A percentile compares a stretch with the other conserved stretches of the same genome.
These are phyloP conservation scores for Rhizophagus clarus DNA, from an alignment of 192 early-diverging fungal species.

Conservation along the genomic window DNA sequence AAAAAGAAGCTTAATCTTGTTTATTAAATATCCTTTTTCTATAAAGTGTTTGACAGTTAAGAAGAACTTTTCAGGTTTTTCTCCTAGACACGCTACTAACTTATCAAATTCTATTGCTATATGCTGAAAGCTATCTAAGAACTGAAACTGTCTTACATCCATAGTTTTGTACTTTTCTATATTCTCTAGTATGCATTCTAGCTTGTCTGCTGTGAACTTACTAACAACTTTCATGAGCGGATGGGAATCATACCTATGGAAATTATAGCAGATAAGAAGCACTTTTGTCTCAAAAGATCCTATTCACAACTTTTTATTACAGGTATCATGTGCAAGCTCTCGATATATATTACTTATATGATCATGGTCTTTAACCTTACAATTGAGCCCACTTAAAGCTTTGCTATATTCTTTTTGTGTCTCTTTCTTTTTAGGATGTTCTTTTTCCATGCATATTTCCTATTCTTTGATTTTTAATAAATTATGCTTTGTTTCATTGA, in stretches of 20 bases:
- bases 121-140: too few relatives aligned
- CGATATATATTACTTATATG: constrained; percentile 6
- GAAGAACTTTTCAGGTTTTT: constrained; percentile 1
- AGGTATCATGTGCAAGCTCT: not conserved
- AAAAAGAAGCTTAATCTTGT: too few relatives aligned
- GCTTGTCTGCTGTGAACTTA: too few relatives aligned
- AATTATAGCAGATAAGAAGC: too few relatives aligned
- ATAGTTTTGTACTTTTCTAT: too few relatives aligned
- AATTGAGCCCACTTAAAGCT: constrained; percentile 19
- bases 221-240: too few relatives aligned
- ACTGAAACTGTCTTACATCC: too few relatives aligned
- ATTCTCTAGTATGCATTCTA: too few relatives aligned
- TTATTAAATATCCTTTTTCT: constrained; percentile 12
- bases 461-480: too few relatives aligned
- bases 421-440: constrained; percentile 16
- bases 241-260: too few relatives aligned
- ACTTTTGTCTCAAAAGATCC: constrained; percentile 5
- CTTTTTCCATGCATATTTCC: too few relatives aligned
- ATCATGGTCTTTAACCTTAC: constrained; percentile 17
- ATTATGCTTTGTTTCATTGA: constrained; percentile 20
- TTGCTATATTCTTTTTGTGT: not conserved
- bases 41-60: constrained; percentile 23
- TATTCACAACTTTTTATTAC: constrained; percentile 28
- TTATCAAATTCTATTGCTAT: constrained; percentile 24
- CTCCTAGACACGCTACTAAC: constrained; percentile 6